Percentiles rank a stretch among this genome's conserved stretches.
phyloP scores from a whole-genome alignment of 176 grass and related monocot species.

The Bolboschoenus planiculmis region DNA sequence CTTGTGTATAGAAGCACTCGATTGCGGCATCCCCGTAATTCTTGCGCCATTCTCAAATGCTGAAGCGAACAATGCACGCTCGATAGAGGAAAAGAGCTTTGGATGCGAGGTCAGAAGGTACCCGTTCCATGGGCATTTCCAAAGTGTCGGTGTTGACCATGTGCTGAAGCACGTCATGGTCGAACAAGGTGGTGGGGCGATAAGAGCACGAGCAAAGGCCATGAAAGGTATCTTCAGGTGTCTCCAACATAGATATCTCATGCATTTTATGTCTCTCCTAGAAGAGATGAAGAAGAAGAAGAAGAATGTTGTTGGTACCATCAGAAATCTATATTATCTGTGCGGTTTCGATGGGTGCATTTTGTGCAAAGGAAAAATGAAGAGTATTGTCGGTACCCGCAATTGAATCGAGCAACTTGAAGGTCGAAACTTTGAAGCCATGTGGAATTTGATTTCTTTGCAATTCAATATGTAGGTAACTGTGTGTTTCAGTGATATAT shows the following conservation, averaged over 20 bases:
- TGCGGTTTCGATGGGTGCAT: neutral
- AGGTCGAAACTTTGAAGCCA: too few species aligned
- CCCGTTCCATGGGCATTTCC: neutral
- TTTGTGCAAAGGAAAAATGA: neutral
- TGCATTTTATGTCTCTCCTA: neutral
- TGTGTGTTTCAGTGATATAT: neutral
- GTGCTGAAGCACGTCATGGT: neutral
- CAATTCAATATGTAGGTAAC: too few species aligned
- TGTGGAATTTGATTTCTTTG: too few species aligned
- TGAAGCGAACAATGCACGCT: neutral
- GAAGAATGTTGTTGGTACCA: neutral
- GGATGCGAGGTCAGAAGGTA: neutral
- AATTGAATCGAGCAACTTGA: too few species aligned
- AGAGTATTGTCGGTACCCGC: neutral
- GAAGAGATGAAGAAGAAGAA: neutral
- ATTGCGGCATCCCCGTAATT: neutral
- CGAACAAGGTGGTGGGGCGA: neutral
- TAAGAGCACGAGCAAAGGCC: neutral
- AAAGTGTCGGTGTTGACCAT: neutral
- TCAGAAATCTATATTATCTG: neutral
- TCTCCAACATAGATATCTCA: neutral
- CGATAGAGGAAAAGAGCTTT: neutral
- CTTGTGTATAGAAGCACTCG: neutral
- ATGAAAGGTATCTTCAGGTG: neutral
- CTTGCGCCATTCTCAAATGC: neutral